A percentile compares a stretch with the other conserved stretches of the same genome.
These are phyloP conservation scores for Oryza coarctata DNA, from an alignment of 176 grass and related monocot genomes.

Conservation along the genomic window DNA sequence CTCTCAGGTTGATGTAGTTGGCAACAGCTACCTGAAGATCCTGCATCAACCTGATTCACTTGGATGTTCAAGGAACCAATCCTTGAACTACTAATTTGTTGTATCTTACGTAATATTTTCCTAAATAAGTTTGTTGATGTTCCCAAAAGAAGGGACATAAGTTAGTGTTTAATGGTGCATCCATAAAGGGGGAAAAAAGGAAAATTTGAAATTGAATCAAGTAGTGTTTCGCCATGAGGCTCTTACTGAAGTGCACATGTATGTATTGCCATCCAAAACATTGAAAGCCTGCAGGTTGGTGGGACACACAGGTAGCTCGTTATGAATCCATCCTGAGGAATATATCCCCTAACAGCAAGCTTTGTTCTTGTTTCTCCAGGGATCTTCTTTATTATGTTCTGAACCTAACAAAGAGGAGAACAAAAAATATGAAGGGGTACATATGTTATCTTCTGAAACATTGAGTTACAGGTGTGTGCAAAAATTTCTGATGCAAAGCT, in stretches of 20 bases:
- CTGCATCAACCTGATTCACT: constrained; percentile 43
- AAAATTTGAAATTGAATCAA: not conserved
- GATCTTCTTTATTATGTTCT: constrained; percentile 56
- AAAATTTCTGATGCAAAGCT: not conserved
- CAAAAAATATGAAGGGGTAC: not conserved
- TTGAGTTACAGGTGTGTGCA: not conserved
- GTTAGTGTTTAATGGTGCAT: not conserved
- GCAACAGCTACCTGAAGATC: constrained; percentile 50
- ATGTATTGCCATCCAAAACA: constrained; percentile 41
- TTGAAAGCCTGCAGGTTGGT: constrained; percentile 49
- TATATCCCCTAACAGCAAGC: constrained; percentile 56
- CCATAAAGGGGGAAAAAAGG: not conserved
- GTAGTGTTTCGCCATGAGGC: not conserved
- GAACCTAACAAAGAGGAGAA: constrained; percentile 47
- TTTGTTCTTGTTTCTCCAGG: constrained; percentile 39
- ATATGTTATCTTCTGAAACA: not conserved
- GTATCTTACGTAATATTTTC: constrained; percentile 45
- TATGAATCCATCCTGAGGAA: constrained; percentile 59
- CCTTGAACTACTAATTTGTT: constrained; percentile 50
- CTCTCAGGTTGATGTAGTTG: constrained; percentile 55
- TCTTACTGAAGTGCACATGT: constrained; percentile 50
- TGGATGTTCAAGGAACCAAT: constrained; percentile 42
- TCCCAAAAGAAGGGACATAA: constrained; percentile 38
- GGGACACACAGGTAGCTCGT: constrained; percentile 52
- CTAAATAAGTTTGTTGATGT: constrained; percentile 38